These are phyloP conservation scores for Lactarius pseudohatsudake DNA, from an alignment of 768 basidiomycete genomes.

Conservation along the genomic window DNA sequence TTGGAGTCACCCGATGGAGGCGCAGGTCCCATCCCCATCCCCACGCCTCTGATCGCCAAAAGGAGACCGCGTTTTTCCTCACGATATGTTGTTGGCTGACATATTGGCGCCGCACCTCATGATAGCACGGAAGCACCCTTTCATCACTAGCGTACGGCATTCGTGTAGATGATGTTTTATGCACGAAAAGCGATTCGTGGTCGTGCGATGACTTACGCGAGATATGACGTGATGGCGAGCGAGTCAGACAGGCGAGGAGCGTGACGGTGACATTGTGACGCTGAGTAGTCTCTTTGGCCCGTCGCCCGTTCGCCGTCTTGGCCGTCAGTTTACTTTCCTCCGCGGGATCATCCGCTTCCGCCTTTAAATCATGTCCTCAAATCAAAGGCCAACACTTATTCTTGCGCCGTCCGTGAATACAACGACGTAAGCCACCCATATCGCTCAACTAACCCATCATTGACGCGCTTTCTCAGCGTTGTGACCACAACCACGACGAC, in stretches of 20 bases:
- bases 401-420: slow-evolving; percentile 83
- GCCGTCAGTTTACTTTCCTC: slow-evolving; percentile 29
- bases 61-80: not conserved
- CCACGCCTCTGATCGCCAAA: not conserved
- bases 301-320: slow-evolving; percentile 14
- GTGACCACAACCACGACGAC: slow-evolving; percentile 92
- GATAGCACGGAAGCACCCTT: too few relatives aligned
- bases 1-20: not conserved
- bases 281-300: not conserved
- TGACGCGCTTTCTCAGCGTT: slow-evolving; percentile 49
- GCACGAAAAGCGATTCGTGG: not conserved
- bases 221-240: not conserved
- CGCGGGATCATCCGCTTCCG: slow-evolving; percentile 32
- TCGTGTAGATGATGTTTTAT: not conserved
- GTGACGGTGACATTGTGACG: slow-evolving; percentile 15
- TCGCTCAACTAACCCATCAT: not conserved
- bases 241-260: not conserved
- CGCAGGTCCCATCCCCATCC: not conserved
- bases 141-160: not conserved
- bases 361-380: slow-evolving; percentile 54
- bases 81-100: not conserved
- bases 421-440: slow-evolving; percentile 58
- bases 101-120: not conserved
- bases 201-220: too few relatives aligned
- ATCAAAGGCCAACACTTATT: slow-evolving; percentile 63